Evolutionary conservation across 176 grass and related monocot genomes (phyloP).

Genomic region (Avena sativa): DNA sequence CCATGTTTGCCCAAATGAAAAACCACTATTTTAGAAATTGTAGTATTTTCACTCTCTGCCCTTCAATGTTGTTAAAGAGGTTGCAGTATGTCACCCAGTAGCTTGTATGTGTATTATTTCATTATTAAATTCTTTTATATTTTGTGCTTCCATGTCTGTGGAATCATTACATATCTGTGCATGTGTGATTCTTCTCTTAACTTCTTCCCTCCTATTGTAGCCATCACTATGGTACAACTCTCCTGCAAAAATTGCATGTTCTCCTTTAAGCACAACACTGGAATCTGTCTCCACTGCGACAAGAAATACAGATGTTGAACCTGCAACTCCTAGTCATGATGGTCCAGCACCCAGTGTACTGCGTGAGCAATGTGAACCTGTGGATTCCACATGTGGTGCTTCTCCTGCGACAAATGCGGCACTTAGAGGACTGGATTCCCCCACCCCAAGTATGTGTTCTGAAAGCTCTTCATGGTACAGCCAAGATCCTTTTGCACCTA

Average conservation of each 20-base stretch:
- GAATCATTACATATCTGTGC: neutral
- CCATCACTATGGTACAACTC: slow-evolving; percentile 39
- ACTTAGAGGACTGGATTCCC: neutral
- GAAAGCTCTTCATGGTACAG: slow-evolving; percentile 6
- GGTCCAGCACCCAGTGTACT: neutral
- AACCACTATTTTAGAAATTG: neutral
- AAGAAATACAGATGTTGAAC: slow-evolving; percentile 6
- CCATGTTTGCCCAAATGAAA: neutral
- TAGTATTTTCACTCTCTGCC: neutral
- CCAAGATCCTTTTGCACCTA: neutral
- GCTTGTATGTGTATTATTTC: neutral
- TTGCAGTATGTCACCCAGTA: neutral
- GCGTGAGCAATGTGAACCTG: slow-evolving; percentile 3
- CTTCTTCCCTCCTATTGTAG: neutral
- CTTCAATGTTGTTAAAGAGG: neutral
- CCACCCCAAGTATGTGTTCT: slow-evolving; percentile 23
- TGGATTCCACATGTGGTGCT: neutral
- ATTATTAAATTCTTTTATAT: neutral
- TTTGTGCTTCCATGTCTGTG: neutral
- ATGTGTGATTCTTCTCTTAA: neutral
- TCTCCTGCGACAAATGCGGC: neutral
- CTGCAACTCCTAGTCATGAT: slow-evolving; percentile 29
- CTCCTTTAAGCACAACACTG: neutral
- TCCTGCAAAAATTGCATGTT: slow-evolving; percentile 18
- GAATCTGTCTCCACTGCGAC: neutral